phyloP scores from a whole-genome alignment of 1,284 basidiomycete genomes.

The Phenoliferia sp. region DNA sequence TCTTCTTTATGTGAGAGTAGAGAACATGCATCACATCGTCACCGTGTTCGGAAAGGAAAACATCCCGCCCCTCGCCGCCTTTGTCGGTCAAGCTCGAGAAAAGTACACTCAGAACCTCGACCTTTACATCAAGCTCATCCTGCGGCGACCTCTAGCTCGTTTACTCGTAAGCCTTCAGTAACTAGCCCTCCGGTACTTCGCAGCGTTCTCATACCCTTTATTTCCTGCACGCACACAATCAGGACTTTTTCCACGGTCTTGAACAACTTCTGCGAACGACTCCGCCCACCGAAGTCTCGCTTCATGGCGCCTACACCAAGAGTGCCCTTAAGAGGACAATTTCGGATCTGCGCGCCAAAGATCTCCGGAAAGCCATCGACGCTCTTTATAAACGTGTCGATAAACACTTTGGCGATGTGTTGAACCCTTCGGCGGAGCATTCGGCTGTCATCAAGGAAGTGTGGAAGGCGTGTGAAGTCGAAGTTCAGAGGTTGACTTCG shows the following conservation, averaged over 20 bases:
- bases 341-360: constrained; percentile 81
- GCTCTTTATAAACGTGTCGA: constrained; percentile 84
- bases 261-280: constrained; percentile 79
- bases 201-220: background rate
- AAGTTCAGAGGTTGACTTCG: constrained; percentile 66
- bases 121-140: constrained; percentile 79
- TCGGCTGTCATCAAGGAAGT: constrained; percentile 68
- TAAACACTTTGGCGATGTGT: constrained; percentile 72
- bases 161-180: constrained; percentile 69
- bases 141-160: constrained; percentile 79
- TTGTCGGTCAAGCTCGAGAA: constrained; percentile 67
- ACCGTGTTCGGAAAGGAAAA: constrained; percentile 41
- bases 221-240: too few species aligned
- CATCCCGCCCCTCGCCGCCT: constrained; percentile 51
- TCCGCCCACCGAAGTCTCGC: constrained; percentile 69
- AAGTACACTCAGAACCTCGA: constrained; percentile 83
- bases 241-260: constrained; percentile 93
- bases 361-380: constrained; percentile 77
- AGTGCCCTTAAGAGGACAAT: constrained; percentile 74
- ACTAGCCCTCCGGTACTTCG: background rate
- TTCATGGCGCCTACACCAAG: constrained; percentile 71
- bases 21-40: constrained; percentile 93
- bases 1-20: constrained; percentile 46
- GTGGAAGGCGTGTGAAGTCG: constrained; percentile 82
- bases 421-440: constrained; percentile 56